These are phyloP conservation scores for Vaccinium myrtillus DNA, from an alignment of 148 eudicot genomes.

Conservation along the genomic window DNA sequence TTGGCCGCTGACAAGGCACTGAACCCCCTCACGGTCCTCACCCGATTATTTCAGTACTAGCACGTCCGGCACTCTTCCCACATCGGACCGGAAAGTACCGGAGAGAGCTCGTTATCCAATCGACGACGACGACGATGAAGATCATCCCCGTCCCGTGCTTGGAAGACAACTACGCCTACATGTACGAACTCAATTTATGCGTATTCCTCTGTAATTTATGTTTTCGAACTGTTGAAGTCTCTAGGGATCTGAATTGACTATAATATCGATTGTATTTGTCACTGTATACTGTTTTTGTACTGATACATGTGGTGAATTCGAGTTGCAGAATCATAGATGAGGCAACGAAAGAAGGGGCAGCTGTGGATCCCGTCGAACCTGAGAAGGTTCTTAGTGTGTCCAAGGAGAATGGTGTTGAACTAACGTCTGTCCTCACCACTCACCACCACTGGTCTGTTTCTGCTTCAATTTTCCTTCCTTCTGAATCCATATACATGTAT, in stretches of 20 bases:
- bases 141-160: slow-evolving; percentile 75
- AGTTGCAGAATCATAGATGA: slow-evolving; percentile 74
- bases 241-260: background rate
- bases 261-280: background rate
- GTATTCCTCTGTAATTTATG: background rate
- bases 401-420: slow-evolving; percentile 45
- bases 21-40: background rate
- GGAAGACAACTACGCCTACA: slow-evolving; percentile 83
- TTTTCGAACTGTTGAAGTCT: background rate
- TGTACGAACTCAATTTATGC: slow-evolving; percentile 32
- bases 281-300: background rate
- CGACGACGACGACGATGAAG: slow-evolving; percentile 44
- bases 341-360: slow-evolving; percentile 67
- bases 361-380: slow-evolving; percentile 92
- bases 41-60: background rate
- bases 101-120: slow-evolving; percentile 1
- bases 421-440: slow-evolving; percentile 81
- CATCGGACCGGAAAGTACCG: background rate
- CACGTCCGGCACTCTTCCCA: background rate
- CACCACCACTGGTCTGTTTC: slow-evolving; percentile 79
- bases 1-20: background rate
- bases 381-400: slow-evolving; percentile 74
- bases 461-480: background rate
- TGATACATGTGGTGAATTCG: background rate
- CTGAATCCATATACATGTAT: background rate